Base-by-base conservation (phyloP, 2,329 filamentous ascomycete genomes). In the Rhexocercosporidium sp. region DNA sequence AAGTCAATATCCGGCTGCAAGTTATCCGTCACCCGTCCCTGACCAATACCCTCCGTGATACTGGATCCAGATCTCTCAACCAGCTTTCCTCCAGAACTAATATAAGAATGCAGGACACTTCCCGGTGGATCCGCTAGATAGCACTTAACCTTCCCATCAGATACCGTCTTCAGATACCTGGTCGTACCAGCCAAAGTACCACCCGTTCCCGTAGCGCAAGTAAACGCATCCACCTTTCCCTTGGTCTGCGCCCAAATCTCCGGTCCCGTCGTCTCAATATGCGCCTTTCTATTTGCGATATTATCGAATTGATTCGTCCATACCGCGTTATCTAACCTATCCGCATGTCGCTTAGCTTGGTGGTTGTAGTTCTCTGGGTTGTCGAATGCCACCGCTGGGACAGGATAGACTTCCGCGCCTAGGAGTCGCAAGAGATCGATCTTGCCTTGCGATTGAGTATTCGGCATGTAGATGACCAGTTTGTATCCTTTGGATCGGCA, bases 281-380 rank as follows among this genome's bases (percentile, higher is more conserved):
- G 96, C 57, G 96, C 96, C 76, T 92, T 90, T 62, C 96, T 87
- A 81, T 99, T 99, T 62, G 96, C 96, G 62, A 86, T 89, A 83
- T 99, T 99, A 79, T 99, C 96, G 81, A 99, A 99, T 82, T 99
- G 96, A 81, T 99, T 96, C 53, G 96, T 99, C 96, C 96, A 99
- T 16, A 98, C 94, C 9, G 95, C 94, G 75, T 96, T 96, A 18
- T 93, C 90, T 59, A 96, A 81, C 2, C 84, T 80, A 78, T 96
- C 94, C n/a, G 96, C 96, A 80, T 98, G 95, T 49, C 95, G 85
- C 67, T 86, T 87, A 4, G 96, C 96, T 83, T 97, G 95, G 82
- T 98, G 95, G 82, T 99, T 99, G 85, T 98, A 99, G 82, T 99
- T 99, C 53, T 94, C 84, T 18, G 94, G 93, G 82, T 98, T 93